Conservation (phyloP, 345 rosid species). For the Gynandropsis gynandra region DNA sequence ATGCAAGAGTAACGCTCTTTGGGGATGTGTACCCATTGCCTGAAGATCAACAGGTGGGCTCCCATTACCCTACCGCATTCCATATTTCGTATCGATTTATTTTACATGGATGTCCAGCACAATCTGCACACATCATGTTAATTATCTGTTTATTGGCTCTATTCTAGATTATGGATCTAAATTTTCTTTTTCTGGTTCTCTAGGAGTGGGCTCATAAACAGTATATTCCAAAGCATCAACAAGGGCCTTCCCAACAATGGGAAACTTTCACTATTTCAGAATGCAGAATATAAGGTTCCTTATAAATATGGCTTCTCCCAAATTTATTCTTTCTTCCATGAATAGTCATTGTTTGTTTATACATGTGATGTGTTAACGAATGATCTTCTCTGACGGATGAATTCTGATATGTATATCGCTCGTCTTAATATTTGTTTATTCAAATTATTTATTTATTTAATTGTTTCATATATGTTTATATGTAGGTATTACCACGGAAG, state of each 20-base stretch:
- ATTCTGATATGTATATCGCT: too few relatives aligned
- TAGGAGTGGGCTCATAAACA: conserved; percentile 99
- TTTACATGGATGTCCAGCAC: conserved; percentile 3
- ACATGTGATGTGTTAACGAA: too few relatives aligned
- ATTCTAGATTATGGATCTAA: background rate
- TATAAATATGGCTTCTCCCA: conserved; percentile 3
- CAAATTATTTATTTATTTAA: too few relatives aligned
- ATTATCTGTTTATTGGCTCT: background rate
- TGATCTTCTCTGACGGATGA: background rate
- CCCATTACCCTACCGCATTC: too few relatives aligned
- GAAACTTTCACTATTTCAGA: conserved; percentile 90
- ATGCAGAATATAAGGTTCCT: conserved; percentile 85
- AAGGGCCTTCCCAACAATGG: conserved; percentile 89
- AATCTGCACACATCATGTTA: too few relatives aligned
- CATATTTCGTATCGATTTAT: background rate
- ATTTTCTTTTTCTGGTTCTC: conserved; percentile 21
- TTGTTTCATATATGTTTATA: too few relatives aligned
- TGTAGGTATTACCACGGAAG: too few relatives aligned
- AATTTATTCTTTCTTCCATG: background rate
- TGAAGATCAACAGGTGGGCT: too few relatives aligned
- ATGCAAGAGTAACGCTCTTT: too few relatives aligned
- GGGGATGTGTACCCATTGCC: too few relatives aligned
- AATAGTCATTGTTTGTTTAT: background rate
- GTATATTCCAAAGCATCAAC: conserved; percentile 81
- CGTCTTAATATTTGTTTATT: too few relatives aligned